phyloP scores from a whole-genome alignment of 306 rosid genomes.

The Trifolium subterraneum region DNA sequence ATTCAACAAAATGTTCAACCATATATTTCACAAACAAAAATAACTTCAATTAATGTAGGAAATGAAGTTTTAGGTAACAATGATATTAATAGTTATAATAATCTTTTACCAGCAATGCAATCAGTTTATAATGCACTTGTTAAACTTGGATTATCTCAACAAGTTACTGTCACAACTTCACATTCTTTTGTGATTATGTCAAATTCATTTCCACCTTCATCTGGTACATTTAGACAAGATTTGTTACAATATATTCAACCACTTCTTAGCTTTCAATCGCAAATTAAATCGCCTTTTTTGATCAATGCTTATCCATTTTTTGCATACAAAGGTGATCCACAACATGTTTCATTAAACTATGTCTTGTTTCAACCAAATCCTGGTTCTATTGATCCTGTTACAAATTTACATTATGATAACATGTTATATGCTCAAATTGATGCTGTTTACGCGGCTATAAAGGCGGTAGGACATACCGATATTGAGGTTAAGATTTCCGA shows the following conservation, averaged over 20 bases:
- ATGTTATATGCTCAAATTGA: conserved; percentile 94
- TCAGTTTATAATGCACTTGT: conserved; percentile 63
- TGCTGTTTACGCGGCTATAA: conserved; percentile 88
- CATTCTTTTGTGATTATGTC: conserved; percentile 69
- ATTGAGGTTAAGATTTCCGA: conserved; percentile 78
- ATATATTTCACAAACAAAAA: conserved; percentile 67
- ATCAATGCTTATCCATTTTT: conserved; percentile 86
- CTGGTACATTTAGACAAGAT: conserved; percentile 65
- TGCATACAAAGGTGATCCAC: conserved; percentile 72
- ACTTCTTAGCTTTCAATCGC: conserved; percentile 65
- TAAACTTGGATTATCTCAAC: conserved; percentile 69
- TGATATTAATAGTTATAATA: conserved; percentile 47
- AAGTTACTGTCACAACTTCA: conserved; percentile 74
- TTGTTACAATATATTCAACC: conserved; percentile 67
- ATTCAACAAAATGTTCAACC: conserved; percentile 66
- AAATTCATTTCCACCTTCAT: conserved; percentile 77
- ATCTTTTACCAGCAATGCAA: conserved; percentile 89
- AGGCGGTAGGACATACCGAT: conserved; percentile 73
- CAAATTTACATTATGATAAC: conserved; percentile 85
- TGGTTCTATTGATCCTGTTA: conserved; percentile 65
- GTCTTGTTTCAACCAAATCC: conserved; percentile 79
- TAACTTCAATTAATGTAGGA: conserved; percentile 79
- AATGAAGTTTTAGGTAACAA: conserved; percentile 65
- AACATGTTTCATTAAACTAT: conserved; percentile 62
- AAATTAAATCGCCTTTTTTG: conserved; percentile 72